These are phyloP conservation scores for Tephrocybe sp. DNA, from an alignment of 768 basidiomycete genomes.

Conservation along the genomic window DNA sequence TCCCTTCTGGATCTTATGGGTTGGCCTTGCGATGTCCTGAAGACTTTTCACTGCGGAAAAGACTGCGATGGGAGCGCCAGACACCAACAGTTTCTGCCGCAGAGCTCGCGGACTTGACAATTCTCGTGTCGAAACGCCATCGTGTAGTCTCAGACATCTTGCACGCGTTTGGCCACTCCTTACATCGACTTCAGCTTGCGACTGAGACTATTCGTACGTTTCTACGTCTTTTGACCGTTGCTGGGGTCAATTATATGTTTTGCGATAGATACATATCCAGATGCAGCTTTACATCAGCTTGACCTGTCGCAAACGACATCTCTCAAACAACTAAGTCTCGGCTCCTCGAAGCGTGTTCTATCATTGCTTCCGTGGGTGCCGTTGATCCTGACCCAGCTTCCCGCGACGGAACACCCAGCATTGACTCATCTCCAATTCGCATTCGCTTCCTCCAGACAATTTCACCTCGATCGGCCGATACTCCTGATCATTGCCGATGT, in stretches of 20 bases:
- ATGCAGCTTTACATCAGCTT: slow-evolving; percentile 14
- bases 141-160: not conserved
- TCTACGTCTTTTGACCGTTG: too few relatives aligned
- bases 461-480: slow-evolving; percentile 28
- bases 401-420: slow-evolving; percentile 11
- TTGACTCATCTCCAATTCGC: slow-evolving; percentile 24
- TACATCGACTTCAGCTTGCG: slow-evolving; percentile 11
- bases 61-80: slow-evolving; percentile 5
- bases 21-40: slow-evolving; percentile 6
- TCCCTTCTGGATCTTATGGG: slow-evolving; percentile 10
- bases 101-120: slow-evolving; percentile 11
- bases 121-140: not conserved
- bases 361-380: slow-evolving; percentile 30
- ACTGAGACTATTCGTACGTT: slow-evolving; percentile 12
- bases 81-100: not conserved
- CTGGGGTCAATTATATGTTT: too few relatives aligned
- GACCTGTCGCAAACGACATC: slow-evolving; percentile 22
- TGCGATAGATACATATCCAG: slow-evolving; percentile 15
- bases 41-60: slow-evolving; percentile 6
- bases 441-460: slow-evolving; percentile 30
- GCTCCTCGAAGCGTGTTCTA: slow-evolving; percentile 27
- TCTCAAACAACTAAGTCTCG: slow-evolving; percentile 24
- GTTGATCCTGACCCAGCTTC: slow-evolving; percentile 19
- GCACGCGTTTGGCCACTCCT: slow-evolving; percentile 2
- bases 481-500: slow-evolving; percentile 21